These are phyloP conservation scores for Myriangium duriaei DNA, from an alignment of 2,329 filamentous ascomycete genomes.

Conservation along the genomic window DNA sequence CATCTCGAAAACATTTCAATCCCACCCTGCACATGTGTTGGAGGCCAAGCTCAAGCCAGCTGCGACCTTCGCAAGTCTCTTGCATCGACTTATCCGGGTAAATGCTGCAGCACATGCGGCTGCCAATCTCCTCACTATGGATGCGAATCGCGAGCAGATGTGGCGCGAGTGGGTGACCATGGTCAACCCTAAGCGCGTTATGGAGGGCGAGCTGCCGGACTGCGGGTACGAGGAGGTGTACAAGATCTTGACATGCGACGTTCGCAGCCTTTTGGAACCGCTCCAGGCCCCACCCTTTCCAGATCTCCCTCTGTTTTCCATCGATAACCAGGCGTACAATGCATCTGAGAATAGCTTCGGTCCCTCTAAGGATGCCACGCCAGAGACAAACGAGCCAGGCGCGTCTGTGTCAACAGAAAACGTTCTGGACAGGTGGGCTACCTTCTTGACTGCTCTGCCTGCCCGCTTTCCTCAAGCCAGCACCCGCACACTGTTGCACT, in stretches of 20 bases:
- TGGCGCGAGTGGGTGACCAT: constrained; percentile 74
- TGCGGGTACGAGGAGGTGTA: constrained; percentile 44
- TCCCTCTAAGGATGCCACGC: not conserved
- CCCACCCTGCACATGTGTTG: constrained; percentile 73
- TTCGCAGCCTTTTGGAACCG: constrained; percentile 59
- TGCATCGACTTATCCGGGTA: constrained; percentile 78
- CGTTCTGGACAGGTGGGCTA: constrained; percentile 66
- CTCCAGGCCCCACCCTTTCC: constrained; percentile 33
- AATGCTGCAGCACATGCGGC: constrained; percentile 90
- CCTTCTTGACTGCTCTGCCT: constrained; percentile 57
- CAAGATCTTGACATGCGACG: constrained; percentile 44
- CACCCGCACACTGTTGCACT: constrained; percentile 61
- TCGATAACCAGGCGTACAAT: constrained; percentile 26
- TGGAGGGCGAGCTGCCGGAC: constrained; percentile 44
- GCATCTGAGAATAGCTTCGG: constrained; percentile 31
- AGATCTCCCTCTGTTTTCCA: constrained; percentile 24
- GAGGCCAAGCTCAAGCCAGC: constrained; percentile 80
- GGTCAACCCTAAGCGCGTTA: constrained; percentile 44
- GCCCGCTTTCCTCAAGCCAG: constrained; percentile 61
- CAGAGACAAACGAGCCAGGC: constrained; percentile 19
- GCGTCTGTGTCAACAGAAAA: constrained; percentile 39
- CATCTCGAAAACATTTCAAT: constrained; percentile 72
- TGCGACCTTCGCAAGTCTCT: constrained; percentile 71
- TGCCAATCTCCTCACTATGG: constrained; percentile 80
- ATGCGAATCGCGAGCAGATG: constrained; percentile 87